Conservation (phyloP, 108 stramenopile genomes). For the Fragilaria crotonensis region DNA sequence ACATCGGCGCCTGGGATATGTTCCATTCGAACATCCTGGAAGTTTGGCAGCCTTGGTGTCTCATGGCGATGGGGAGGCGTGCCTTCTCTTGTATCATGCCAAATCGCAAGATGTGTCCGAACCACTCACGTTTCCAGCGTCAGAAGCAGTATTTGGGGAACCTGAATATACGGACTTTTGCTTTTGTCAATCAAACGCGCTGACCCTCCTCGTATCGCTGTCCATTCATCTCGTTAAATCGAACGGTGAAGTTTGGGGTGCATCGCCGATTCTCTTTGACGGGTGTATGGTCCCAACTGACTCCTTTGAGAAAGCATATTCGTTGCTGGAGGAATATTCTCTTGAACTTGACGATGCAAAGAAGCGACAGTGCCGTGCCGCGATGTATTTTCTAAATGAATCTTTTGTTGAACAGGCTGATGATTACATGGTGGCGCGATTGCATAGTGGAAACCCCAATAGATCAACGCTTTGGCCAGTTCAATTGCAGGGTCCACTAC, state of each 20-base stretch:
- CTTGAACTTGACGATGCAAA: slow-evolving; percentile 7
- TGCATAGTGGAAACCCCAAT: neutral
- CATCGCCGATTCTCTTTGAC: slow-evolving; percentile 64
- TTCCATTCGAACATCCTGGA: slow-evolving; percentile 24
- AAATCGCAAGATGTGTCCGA: slow-evolving; percentile 51
- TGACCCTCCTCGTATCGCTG: slow-evolving; percentile 36
- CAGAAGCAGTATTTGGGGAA: slow-evolving; percentile 11
- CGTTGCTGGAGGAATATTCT: slow-evolving; percentile 13
- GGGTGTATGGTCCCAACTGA: slow-evolving; percentile 43
- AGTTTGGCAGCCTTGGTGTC: slow-evolving; percentile 35
- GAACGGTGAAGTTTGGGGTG: slow-evolving; percentile 47
- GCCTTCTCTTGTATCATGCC: slow-evolving; percentile 28
- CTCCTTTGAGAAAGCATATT: slow-evolving; percentile 21
- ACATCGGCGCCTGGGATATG: slow-evolving; percentile 28
- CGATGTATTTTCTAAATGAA: slow-evolving; percentile 31
- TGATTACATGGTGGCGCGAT: slow-evolving; percentile 20
- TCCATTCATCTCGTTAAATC: slow-evolving; percentile 46
- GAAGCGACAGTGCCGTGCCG: slow-evolving; percentile 29
- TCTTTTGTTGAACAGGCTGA: slow-evolving; percentile 18
- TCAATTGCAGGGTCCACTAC: slow-evolving; percentile 39
- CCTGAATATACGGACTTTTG: slow-evolving; percentile 41
- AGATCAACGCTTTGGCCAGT: slow-evolving; percentile 27
- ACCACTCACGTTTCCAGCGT: slow-evolving; percentile 27
- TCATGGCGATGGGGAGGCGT: slow-evolving; percentile 17
- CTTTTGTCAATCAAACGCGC: slow-evolving; percentile 28